Conservation (phyloP, 768 basidiomycete genomes). For the Agaricus sinodeliciosus region DNA sequence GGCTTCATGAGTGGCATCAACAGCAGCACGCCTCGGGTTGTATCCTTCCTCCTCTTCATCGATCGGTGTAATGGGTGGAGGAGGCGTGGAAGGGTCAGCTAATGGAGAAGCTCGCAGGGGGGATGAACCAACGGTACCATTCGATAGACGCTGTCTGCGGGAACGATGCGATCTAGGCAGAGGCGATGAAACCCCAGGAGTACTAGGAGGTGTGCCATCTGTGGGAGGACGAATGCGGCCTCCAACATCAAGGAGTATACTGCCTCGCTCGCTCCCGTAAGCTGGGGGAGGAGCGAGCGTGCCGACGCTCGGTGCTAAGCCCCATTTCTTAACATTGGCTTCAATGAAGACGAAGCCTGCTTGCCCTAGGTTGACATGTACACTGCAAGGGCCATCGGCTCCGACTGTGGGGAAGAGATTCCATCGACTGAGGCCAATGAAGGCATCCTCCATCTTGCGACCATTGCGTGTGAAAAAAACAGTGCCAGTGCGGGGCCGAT, state of each 20-base stretch:
- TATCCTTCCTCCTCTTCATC: conserved; percentile 43
- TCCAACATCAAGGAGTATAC: conserved; percentile 90
- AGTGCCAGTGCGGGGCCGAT: conserved; percentile 91
- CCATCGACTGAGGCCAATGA: conserved; percentile 79
- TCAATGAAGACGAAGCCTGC: conserved; percentile 99
- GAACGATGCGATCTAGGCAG: conserved; percentile 47
- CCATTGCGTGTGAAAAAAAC: conserved; percentile 99
- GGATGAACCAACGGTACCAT: conserved; percentile 48
- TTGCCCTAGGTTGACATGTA: conserved; percentile 97
- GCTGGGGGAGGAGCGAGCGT: conserved; percentile 97
- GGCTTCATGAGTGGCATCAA: conserved; percentile 7
- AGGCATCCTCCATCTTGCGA: conserved; percentile 94
- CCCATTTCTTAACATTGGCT: conserved; percentile 99
- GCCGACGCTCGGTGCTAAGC: conserved; percentile 92
- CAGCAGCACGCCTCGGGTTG: conserved; percentile 21
- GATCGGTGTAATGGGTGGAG: conserved; percentile 74
- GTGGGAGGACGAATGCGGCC: conserved; percentile 39
- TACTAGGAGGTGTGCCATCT: conserved; percentile 34
- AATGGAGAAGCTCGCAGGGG: conserved; percentile 54
- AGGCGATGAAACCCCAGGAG: conserved; percentile 38
- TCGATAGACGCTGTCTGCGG: conserved; percentile 51
- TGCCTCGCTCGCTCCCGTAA: conserved; percentile 94
- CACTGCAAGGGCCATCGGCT: conserved; percentile 91
- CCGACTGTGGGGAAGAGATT: conserved; percentile 98
- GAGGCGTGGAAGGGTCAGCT: conserved; percentile 39